These are phyloP conservation scores for Solanum chilense DNA, from an alignment of 257 asterid species.

Conservation along the genomic window DNA sequence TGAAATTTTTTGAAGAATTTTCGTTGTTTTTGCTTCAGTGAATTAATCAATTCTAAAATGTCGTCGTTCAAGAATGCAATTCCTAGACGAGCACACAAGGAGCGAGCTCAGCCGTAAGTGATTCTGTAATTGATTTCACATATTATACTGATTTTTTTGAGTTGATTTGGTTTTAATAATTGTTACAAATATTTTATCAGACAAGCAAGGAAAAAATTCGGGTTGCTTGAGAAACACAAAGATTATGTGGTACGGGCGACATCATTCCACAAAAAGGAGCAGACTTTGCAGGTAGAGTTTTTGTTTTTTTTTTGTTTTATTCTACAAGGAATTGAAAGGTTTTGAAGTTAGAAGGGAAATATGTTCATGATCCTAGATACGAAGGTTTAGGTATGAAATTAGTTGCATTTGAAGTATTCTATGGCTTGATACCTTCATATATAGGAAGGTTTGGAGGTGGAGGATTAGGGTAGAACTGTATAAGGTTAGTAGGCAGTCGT, in stretches of 20 bases:
- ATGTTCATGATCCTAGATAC: background rate
- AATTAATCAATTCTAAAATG: conserved; percentile 16
- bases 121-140: background rate
- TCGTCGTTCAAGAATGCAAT: conserved; percentile 77
- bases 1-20: background rate
- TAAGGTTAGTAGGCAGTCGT: background rate
- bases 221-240: conserved; percentile 82
- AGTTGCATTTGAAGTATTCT: background rate
- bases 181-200: conserved; percentile 11
- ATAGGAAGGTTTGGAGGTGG: background rate
- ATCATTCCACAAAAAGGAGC: conserved; percentile 64
- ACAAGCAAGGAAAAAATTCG: conserved; percentile 52
- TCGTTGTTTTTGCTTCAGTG: background rate
- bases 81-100: conserved; percentile 79
- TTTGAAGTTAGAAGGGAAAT: background rate
- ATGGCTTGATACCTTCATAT: background rate
- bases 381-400: background rate
- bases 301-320: no score
- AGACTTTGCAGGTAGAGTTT: conserved; percentile 38
- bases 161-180: background rate
- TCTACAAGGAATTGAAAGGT: background rate
- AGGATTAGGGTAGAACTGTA: background rate
- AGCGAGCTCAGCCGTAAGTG: conserved; percentile 90
- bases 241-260: conserved; percentile 76
- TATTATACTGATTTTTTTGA: background rate